Percentiles rank a stretch among this genome's conserved stretches.
phyloP scores from a whole-genome alignment of 257 asterid genomes.

The Coffea eugenioides region DNA sequence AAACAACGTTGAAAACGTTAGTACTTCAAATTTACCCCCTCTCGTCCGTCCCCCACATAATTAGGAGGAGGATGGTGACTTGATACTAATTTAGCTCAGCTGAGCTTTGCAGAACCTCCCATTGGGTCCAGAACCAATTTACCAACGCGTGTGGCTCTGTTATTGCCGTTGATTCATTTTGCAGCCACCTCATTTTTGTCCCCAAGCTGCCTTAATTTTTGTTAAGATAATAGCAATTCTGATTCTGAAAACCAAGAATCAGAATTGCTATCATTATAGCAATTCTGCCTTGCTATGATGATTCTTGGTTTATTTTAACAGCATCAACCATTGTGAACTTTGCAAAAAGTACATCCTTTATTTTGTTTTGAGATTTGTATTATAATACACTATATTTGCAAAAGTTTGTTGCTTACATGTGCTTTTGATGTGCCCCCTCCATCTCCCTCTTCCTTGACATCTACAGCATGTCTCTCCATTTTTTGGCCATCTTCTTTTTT shows the following conservation, averaged over 20 bases:
- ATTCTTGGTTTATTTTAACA: not conserved
- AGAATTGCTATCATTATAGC: no score
- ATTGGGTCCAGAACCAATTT: not conserved
- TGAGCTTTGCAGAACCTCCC: not conserved
- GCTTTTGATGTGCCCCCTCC: conserved; percentile 39
- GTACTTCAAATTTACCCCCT: not conserved
- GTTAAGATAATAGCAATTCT: not conserved
- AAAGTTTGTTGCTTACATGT: conserved; percentile 56
- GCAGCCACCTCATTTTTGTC: conserved; percentile 14
- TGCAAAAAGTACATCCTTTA: conserved; percentile 30
- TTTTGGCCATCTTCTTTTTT: conserved; percentile 3
- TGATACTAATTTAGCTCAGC: no score
- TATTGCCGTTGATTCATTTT: conserved; percentile 24
- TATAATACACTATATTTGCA: conserved; percentile 22
- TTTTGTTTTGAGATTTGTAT: conserved; percentile 12
- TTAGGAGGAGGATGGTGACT: not conserved
- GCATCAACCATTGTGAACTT: conserved; percentile 26
- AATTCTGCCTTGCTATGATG: no score
- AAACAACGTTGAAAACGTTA: not conserved
- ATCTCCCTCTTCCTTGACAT: conserved; percentile 23
- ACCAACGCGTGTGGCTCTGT: conserved; percentile 20
- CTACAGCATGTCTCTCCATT: conserved; percentile 27
- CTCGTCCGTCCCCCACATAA: not conserved
- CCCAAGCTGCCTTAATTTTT: conserved; percentile 3
- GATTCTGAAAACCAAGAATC: not conserved